phyloP scores from a whole-genome alignment of 345 rosid genomes.

The Populus tremula region DNA sequence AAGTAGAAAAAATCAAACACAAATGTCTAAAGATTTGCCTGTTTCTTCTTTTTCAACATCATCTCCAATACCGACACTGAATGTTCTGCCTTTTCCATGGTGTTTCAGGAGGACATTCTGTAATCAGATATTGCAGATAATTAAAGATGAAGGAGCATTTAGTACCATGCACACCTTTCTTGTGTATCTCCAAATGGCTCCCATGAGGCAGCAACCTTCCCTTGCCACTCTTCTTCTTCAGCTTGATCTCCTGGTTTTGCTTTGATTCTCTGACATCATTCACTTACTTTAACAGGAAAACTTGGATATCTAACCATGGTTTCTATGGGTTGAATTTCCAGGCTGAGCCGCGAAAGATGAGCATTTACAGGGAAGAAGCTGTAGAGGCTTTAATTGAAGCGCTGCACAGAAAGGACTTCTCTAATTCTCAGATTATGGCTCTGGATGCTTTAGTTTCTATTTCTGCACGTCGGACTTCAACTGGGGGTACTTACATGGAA shows the following conservation, averaged over 20 bases:
- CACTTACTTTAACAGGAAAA: background rate
- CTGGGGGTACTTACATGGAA: constrained; percentile 48
- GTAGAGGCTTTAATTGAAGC: constrained; percentile 53
- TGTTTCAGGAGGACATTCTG: constrained; percentile 47
- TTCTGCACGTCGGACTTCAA: constrained; percentile 45
- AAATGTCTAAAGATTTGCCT: too few species aligned
- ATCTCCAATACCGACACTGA: background rate
- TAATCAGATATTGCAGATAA: constrained; percentile 49
- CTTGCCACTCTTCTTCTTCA: constrained; percentile 65
- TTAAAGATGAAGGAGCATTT: constrained; percentile 60
- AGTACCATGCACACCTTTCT: constrained; percentile 71
- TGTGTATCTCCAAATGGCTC: constrained; percentile 71
- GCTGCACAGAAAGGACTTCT: constrained; percentile 53
- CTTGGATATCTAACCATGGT: constrained; percentile 1
- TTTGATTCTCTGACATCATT: constrained; percentile 5
- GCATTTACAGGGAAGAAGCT: constrained; percentile 74
- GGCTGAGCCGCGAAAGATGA: constrained; percentile 71
- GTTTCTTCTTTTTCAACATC: background rate
- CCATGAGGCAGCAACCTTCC: constrained; percentile 56
- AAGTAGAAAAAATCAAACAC: background rate
- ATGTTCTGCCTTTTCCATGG: constrained; percentile 4
- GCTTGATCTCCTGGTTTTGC: constrained; percentile 60
- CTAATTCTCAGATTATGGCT: constrained; percentile 50
- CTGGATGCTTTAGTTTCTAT: constrained; percentile 49
- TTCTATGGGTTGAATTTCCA: constrained; percentile 18